Evolutionary conservation across 73 alveolate genomes (phyloP).

Genomic region (Effrenium voratum): DNA sequence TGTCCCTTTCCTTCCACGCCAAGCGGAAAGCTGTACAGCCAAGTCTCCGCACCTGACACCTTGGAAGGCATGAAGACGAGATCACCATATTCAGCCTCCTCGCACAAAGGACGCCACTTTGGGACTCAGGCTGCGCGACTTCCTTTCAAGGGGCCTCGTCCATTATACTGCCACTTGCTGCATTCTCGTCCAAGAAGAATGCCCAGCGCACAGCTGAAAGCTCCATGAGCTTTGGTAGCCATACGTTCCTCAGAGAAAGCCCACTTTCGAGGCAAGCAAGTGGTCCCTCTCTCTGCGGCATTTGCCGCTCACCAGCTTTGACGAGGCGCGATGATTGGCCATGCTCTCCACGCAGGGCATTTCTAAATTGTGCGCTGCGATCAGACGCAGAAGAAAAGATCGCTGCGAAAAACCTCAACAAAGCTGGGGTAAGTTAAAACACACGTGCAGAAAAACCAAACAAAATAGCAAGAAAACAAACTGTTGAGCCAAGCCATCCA

Average conservation of each 20-base stretch:
- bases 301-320: background rate
- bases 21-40: no score
- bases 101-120: background rate
- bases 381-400: slow-evolving; percentile 61
- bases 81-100: slow-evolving; percentile 87
- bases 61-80: slow-evolving; percentile 41
- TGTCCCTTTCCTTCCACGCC: no score
- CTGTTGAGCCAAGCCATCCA: no score
- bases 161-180: slow-evolving; percentile 1
- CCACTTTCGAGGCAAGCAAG: background rate
- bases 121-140: background rate
- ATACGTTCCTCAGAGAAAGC: slow-evolving; percentile 12
- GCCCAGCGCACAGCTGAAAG: slow-evolving; percentile 69
- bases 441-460: no score
- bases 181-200: slow-evolving; percentile 49
- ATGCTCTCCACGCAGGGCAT: slow-evolving; percentile 71
- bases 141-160: background rate
- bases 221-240: slow-evolving; percentile 59
- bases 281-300: background rate
- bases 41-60: no score
- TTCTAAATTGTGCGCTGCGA: slow-evolving; percentile 18
- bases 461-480: no score
- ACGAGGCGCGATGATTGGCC: background rate
- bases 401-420: slow-evolving; percentile 66
- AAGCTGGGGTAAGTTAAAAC: background rate